Conservation (phyloP, 2,329 filamentous ascomycete species). For the Colletotrichum truncatum region DNA sequence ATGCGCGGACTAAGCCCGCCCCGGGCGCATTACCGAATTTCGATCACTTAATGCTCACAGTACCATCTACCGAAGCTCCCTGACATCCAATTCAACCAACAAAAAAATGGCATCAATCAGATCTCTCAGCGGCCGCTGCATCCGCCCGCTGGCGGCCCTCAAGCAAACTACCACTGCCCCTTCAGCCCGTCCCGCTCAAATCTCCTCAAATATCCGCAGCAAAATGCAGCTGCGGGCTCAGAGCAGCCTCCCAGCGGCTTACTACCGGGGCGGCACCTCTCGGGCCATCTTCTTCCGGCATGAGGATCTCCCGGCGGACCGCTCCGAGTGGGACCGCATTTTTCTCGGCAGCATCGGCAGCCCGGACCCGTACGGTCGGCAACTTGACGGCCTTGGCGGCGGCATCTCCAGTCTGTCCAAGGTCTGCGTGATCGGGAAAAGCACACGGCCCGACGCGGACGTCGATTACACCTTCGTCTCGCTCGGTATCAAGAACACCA, state of each 20-base stretch:
- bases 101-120: not conserved
- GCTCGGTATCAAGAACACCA: conserved; percentile 68
- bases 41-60: not conserved
- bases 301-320: conserved; percentile 58
- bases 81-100: not conserved
- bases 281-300: conserved; percentile 69
- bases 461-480: conserved; percentile 79
- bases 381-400: conserved; percentile 77
- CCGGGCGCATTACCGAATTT: not conserved
- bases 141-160: not conserved
- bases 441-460: conserved; percentile 59
- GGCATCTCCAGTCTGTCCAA: conserved; percentile 77
- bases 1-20: not conserved
- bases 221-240: not conserved
- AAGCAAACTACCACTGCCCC: not conserved
- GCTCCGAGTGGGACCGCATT: conserved; percentile 58
- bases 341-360: conserved; percentile 70
- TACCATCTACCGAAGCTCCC: not conserved
- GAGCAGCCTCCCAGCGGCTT: conserved; percentile 57
- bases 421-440: conserved; percentile 70
- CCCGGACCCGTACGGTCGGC: conserved; percentile 72
- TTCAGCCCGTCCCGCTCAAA: not conserved
- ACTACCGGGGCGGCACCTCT: conserved; percentile 76
- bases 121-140: not conserved
- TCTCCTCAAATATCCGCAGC: not conserved